phyloP scores from a whole-genome alignment of 1,284 basidiomycete genomes.

The Mycosarcoma mackinlayi region DNA sequence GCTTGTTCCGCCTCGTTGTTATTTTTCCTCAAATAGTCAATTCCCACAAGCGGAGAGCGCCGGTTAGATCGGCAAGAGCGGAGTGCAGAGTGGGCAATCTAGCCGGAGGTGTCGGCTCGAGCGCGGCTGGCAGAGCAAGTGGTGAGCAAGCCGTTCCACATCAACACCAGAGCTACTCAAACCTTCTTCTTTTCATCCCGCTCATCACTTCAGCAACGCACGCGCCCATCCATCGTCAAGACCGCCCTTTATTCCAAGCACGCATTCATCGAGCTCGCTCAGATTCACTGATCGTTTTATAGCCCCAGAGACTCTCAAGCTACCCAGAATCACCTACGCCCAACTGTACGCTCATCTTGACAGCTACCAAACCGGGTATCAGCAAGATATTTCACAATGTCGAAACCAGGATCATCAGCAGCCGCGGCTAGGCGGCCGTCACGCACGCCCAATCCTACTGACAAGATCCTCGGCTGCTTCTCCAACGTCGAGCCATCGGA shows the following conservation, averaged over 20 bases:
- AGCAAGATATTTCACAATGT: slow-evolving; percentile 17
- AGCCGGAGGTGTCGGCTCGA: slow-evolving; percentile 5
- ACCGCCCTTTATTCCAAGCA: too few relatives aligned
- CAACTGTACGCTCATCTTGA: background rate
- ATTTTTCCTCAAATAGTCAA: too few relatives aligned
- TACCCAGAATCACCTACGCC: too few relatives aligned
- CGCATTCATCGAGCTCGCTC: too few relatives aligned
- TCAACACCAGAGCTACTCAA: background rate
- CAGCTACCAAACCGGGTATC: background rate
- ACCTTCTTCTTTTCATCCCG: too few relatives aligned
- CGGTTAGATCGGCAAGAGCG: slow-evolving; percentile 16
- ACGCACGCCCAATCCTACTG: slow-evolving; percentile 42
- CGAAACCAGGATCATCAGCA: slow-evolving; percentile 29
- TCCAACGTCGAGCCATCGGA: slow-evolving; percentile 54
- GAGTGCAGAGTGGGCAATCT: background rate
- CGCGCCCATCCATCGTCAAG: too few relatives aligned
- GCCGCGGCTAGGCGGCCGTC: slow-evolving; percentile 17
- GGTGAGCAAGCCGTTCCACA: slow-evolving; percentile 1
- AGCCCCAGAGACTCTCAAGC: too few relatives aligned
- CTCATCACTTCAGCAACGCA: too few relatives aligned
- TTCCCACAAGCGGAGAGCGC: background rate
- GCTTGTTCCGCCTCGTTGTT: background rate
- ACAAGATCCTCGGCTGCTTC: slow-evolving; percentile 59
- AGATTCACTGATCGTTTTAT: too few relatives aligned
- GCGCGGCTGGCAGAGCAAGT: background rate